These are phyloP conservation scores for Tetrapisispora fleetii DNA, from an alignment of 805 yeast species.

Conservation along the genomic window DNA sequence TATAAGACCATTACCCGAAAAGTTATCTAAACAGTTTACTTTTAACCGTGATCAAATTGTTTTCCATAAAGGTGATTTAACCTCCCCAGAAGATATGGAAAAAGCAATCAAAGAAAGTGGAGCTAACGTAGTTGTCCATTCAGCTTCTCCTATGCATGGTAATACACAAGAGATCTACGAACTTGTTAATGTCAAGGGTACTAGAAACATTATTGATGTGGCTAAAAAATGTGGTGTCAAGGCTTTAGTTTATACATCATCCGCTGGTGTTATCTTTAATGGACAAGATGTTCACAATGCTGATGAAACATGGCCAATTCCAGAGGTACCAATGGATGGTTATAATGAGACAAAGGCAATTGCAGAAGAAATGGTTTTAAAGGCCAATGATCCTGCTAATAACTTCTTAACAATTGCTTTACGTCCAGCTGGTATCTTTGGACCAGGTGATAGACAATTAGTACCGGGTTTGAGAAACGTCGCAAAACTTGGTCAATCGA, in stretches of 20 bases:
- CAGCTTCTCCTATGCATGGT: slow-evolving; percentile 96
- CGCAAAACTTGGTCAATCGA: slow-evolving; percentile 75
- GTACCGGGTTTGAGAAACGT: slow-evolving; percentile 87
- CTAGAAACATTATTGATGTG: slow-evolving; percentile 59
- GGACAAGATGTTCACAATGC: slow-evolving; percentile 91
- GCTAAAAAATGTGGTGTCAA: slow-evolving; percentile 41
- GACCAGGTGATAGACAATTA: slow-evolving; percentile 96
- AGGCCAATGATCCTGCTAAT: slow-evolving; percentile 51
- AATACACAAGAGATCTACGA: slow-evolving; percentile 70
- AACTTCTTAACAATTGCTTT: slow-evolving; percentile 70
- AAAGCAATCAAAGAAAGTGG: slow-evolving; percentile 47
- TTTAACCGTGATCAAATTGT: slow-evolving; percentile 50
- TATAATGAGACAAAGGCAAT: slow-evolving; percentile 90
- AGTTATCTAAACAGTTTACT: slow-evolving; percentile 60
- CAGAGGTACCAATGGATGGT: slow-evolving; percentile 88
- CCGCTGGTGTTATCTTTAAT: slow-evolving; percentile 94
- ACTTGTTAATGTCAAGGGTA: slow-evolving; percentile 87
- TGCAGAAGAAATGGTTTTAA: slow-evolving; percentile 76
- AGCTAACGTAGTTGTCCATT: slow-evolving; percentile 79
- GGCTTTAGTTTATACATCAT: slow-evolving; percentile 86
- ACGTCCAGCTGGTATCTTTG: slow-evolving; percentile 97
- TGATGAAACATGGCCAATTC: slow-evolving; percentile 90
- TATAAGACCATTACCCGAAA: slow-evolving; percentile 76
- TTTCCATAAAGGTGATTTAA: slow-evolving; percentile 76
- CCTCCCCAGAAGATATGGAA: slow-evolving; percentile 58